These are phyloP conservation scores for Microthlaspi erraticum DNA, from an alignment of 345 rosid genomes.

Conservation along the genomic window DNA sequence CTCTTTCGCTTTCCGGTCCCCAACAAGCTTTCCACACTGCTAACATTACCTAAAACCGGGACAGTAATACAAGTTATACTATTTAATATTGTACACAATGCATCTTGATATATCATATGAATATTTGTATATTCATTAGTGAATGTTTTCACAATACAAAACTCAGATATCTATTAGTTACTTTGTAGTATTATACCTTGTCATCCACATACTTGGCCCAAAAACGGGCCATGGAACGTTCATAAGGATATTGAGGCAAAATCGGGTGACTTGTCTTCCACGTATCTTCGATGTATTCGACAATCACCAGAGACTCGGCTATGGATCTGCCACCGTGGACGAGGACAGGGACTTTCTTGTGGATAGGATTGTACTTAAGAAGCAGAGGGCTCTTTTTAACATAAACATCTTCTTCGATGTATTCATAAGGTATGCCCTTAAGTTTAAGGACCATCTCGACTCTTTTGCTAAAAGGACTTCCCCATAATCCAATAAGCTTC, in stretches of 20 bases:
- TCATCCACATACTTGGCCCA: slow-evolving; percentile 64
- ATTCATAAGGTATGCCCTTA: slow-evolving; percentile 58
- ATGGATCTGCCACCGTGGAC: slow-evolving; percentile 52
- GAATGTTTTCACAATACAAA: neutral
- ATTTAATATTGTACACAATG: too few species aligned
- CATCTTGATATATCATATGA: too few species aligned
- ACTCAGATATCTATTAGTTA: neutral
- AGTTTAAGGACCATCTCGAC: slow-evolving; percentile 55
- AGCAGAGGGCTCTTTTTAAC: slow-evolving; percentile 53
- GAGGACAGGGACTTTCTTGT: slow-evolving; percentile 64
- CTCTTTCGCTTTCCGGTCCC: slow-evolving; percentile 43
- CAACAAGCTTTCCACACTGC: slow-evolving; percentile 48
- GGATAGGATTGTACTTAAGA: slow-evolving; percentile 51
- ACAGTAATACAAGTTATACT: neutral
- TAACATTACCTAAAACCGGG: slow-evolving; percentile 39
- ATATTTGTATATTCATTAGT: too few species aligned
- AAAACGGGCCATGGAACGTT: slow-evolving; percentile 57
- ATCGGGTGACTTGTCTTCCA: slow-evolving; percentile 51
- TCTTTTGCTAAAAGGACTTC: slow-evolving; percentile 54
- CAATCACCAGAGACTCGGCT: slow-evolving; percentile 53
- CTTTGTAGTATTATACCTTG: slow-evolving; percentile 39
- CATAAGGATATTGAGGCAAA: slow-evolving; percentile 56
- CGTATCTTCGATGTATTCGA: slow-evolving; percentile 62
- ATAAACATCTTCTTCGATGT: slow-evolving; percentile 53
- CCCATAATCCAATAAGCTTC: slow-evolving; percentile 51